Percentiles rank a stretch among this genome's conserved stretches.
Conservation (phyloP, 1,284 basidiomycete species). For the Sanguinoderma infundibulare region DNA sequence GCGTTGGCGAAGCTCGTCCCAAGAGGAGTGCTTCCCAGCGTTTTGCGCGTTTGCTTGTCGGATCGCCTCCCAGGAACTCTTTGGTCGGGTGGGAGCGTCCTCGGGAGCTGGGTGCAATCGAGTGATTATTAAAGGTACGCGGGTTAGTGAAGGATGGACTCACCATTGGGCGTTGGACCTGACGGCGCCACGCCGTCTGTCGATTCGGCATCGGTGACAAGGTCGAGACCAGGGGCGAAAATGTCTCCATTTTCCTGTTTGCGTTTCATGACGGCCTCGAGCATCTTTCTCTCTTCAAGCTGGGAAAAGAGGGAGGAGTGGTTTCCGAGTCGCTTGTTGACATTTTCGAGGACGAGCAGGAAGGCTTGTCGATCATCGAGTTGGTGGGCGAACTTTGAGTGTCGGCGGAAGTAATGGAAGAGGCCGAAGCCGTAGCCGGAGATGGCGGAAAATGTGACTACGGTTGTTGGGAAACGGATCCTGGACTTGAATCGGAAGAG, state of each 20-base stretch:
- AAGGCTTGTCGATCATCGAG: constrained; percentile 23
- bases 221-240: constrained; percentile 13
- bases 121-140: neutral
- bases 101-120: neutral
- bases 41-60: constrained; percentile 54
- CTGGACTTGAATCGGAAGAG: constrained; percentile 18
- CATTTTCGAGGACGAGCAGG: constrained; percentile 24
- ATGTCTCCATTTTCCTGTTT: constrained; percentile 21
- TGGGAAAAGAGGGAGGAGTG: constrained; percentile 13
- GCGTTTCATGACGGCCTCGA: constrained; percentile 17
- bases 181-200: constrained; percentile 4
- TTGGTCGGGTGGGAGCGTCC: constrained; percentile 18
- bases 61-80: constrained; percentile 66
- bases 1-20: constrained; percentile 67
- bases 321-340: constrained; percentile 23
- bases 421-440: constrained; percentile 24
- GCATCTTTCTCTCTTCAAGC: constrained; percentile 13
- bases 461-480: constrained; percentile 18
- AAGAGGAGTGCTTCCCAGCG: constrained; percentile 54
- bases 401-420: constrained; percentile 19
- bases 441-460: constrained; percentile 16
- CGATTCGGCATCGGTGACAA: constrained; percentile 12
- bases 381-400: constrained; percentile 14
- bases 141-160: neutral
- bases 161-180: neutral